A percentile compares a stretch with the other conserved stretches of the same genome.
These are phyloP conservation scores for Auxenochlorella protothecoides DNA, from an alignment of 139 green algal species.

Conservation along the genomic window DNA sequence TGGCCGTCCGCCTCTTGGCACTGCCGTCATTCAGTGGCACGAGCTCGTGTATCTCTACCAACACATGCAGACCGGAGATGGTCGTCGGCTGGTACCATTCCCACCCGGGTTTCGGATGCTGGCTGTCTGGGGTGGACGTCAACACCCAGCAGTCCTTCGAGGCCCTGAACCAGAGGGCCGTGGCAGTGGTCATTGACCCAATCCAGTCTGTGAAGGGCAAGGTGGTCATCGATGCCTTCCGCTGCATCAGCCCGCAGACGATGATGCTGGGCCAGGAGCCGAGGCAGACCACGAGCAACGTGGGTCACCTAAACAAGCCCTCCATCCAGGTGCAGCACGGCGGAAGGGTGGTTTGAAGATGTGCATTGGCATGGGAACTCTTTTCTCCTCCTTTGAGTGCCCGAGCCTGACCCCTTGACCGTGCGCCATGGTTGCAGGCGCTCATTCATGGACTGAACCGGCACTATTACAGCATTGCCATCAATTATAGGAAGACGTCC, in stretches of 20 bases:
- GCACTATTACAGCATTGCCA: conserved; percentile 99
- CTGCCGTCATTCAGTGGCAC: too few species aligned
- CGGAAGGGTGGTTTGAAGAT: not conserved
- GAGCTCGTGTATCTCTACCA: not conserved
- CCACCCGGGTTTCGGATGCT: conserved; percentile 98
- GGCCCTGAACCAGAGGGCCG: conserved; percentile 86
- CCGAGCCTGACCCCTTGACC: not conserved
- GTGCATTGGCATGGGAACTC: not conserved
- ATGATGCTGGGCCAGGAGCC: conserved; percentile 99
- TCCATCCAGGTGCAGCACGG: conserved; percentile 78
- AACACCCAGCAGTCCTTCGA: conserved; percentile 99
- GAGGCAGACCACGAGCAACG: conserved; percentile 94
- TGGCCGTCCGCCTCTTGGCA: too few species aligned
- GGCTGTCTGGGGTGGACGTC: conserved; percentile 98
- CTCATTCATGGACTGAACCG: conserved; percentile 97
- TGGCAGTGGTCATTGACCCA: conserved; percentile 96
- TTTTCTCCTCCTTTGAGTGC: not conserved
- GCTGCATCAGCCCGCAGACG: conserved; percentile 94
- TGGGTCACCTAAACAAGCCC: conserved; percentile 97
- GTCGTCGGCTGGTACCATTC: conserved; percentile 99
- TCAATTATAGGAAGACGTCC: conserved; percentile 98
- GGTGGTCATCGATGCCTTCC: conserved; percentile 74
- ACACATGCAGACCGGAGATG: conserved; percentile 82
- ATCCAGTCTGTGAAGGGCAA: conserved; percentile 97
- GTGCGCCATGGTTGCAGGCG: conserved; percentile 45